A percentile compares a stretch with the other conserved stretches of the same genome.
Evolutionary conservation across 192 early-diverging fungal genomes (phyloP).

Genomic region (Linnemannia schmuckeri): DNA sequence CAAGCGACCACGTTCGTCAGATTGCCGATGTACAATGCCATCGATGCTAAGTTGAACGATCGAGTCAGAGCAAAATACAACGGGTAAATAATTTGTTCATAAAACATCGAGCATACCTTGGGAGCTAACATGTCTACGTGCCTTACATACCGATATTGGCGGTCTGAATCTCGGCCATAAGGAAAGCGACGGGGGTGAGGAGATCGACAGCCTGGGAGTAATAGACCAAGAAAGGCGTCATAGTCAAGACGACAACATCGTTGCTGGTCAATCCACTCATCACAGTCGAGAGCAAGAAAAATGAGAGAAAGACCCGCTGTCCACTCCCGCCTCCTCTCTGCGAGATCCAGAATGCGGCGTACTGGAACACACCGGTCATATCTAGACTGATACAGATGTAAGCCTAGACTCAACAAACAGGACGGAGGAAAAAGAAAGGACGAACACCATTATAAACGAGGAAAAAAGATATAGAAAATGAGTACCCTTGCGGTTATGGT

Average conservation of each 20-base stretch:
- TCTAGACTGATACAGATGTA: slow-evolving; percentile 90
- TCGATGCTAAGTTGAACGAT: slow-evolving; percentile 64
- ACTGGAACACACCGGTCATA: slow-evolving; percentile 83
- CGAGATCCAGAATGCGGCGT: slow-evolving; percentile 82
- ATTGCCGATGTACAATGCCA: slow-evolving; percentile 91
- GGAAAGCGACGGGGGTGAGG: slow-evolving; percentile 69
- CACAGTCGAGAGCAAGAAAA: slow-evolving; percentile 78
- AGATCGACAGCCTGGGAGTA: slow-evolving; percentile 76
- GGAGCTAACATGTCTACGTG: background rate
- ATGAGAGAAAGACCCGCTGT: slow-evolving; percentile 72
- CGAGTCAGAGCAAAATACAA: background rate
- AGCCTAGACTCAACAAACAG: slow-evolving; percentile 57
- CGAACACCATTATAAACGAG: slow-evolving; percentile 1
- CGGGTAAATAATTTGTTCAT: background rate
- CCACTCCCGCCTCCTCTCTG: slow-evolving; percentile 69
- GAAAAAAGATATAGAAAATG: background rate
- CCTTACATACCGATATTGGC: slow-evolving; percentile 74
- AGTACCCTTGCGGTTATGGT: background rate
- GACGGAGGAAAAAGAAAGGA: background rate
- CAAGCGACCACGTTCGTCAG: slow-evolving; percentile 90
- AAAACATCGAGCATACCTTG: background rate
- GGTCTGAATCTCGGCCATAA: slow-evolving; percentile 83
- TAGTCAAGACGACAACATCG: slow-evolving; percentile 87
- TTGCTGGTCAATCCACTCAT: slow-evolving; percentile 85
- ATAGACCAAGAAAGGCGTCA: slow-evolving; percentile 85